Evolutionary conservation across 768 basidiomycete species (phyloP).

Genomic region (Amanita jacksonii): DNA sequence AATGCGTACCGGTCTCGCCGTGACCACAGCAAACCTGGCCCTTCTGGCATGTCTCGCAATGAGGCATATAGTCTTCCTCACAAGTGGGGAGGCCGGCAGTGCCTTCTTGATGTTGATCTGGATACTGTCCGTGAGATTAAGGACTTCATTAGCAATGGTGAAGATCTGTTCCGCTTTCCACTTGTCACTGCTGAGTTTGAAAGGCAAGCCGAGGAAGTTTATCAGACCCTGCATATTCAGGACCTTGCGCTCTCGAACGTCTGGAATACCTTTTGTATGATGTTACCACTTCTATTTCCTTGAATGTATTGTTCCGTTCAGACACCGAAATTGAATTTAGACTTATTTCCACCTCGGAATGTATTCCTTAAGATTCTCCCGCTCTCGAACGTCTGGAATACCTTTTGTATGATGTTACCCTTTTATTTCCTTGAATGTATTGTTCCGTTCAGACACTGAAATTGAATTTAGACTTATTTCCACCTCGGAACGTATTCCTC

Average conservation of each 20-base stretch:
- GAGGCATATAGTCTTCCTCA: conserved; percentile 17
- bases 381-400: conserved; percentile 19
- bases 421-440: conserved; percentile 8
- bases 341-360: background rate
- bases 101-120: conserved; percentile 17
- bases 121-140: conserved; percentile 16
- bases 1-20: conserved; percentile 13
- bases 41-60: conserved; percentile 27
- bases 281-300: conserved; percentile 11
- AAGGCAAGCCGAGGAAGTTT: conserved; percentile 12
- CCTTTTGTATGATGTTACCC: conserved; percentile 16
- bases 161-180: conserved; percentile 20
- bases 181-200: conserved; percentile 18
- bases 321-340: conserved; percentile 1
- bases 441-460: background rate
- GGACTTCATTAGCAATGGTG: conserved; percentile 23
- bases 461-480: background rate
- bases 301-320: background rate
- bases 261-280: conserved; percentile 19
- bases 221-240: conserved; percentile 11
- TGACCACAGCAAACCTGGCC: conserved; percentile 21
- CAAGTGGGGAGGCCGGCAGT: conserved; percentile 19
- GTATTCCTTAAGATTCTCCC: conserved; percentile 11
- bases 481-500: too few relatives aligned
- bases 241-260: conserved; percentile 17